phyloP scores from a whole-genome alignment of 306 rosid genomes.

The Inga leiocalycina region DNA sequence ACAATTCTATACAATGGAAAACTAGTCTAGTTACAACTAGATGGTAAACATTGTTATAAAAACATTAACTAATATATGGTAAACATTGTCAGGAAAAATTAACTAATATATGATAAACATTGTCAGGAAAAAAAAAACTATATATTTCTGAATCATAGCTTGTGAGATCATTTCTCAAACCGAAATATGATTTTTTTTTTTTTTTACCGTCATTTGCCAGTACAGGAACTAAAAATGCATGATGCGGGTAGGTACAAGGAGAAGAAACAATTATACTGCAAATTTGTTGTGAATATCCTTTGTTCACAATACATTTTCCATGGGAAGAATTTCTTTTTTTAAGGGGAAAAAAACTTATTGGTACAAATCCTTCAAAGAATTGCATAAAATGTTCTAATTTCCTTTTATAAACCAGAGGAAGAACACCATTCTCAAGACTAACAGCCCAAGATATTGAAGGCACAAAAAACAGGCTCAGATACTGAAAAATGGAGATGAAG shows the following conservation, averaged over 20 bases:
- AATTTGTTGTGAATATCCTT: background rate
- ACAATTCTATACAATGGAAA: too few relatives aligned
- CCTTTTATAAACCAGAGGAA: background rate
- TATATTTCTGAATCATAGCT: background rate
- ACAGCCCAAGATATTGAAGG: background rate
- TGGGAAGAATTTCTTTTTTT: background rate
- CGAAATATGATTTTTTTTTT: background rate
- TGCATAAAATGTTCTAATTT: background rate
- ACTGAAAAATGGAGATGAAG: conserved; percentile 27
- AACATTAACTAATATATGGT: background rate
- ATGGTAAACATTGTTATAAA: too few relatives aligned
- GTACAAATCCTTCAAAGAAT: background rate
- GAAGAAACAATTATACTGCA: background rate
- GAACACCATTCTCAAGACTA: conserved; percentile 1
- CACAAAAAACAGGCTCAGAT: too few relatives aligned
- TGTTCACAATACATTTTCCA: background rate
- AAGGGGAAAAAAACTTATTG: too few relatives aligned
- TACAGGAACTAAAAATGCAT: conserved; percentile 12
- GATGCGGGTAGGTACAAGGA: background rate
- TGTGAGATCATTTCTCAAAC: background rate
- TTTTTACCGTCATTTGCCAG: background rate
- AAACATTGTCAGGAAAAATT: background rate
- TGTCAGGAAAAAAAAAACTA: background rate
- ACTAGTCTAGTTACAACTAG: too few relatives aligned
- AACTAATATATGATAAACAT: background rate